Percentiles rank a stretch among this genome's conserved stretches.
These are phyloP conservation scores for Penicillium pulvis DNA, from an alignment of 495 filamentous ascomycete genomes.

Conservation along the genomic window DNA sequence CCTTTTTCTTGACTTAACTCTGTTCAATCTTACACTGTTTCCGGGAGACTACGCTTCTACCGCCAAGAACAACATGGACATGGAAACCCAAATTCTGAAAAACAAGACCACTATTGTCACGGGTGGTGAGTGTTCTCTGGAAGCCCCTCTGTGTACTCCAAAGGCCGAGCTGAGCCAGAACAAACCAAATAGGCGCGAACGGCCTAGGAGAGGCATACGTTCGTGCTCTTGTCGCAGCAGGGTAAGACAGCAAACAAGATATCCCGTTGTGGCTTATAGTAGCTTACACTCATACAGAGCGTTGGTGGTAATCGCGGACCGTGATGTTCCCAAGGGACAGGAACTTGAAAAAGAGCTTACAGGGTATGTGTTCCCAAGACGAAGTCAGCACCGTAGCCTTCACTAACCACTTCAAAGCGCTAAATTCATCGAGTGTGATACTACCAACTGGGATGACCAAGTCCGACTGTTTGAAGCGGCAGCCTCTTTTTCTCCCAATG, in stretches of 20 bases:
- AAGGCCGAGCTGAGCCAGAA: not conserved
- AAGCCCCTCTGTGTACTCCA: no score
- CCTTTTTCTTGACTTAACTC: no score
- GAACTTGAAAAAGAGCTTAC: slow-evolving; percentile 18
- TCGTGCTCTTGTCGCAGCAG: slow-evolving; percentile 21
- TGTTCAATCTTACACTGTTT: no score
- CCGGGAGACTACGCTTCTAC: not conserved
- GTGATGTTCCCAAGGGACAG: slow-evolving; percentile 10
- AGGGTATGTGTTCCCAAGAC: no score
- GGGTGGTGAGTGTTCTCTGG: slow-evolving; percentile 2
- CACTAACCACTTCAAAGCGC: slow-evolving; percentile 7
- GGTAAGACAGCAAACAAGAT: slow-evolving; percentile 12
- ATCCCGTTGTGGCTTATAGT: not conserved
- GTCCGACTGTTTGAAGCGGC: slow-evolving; percentile 40
- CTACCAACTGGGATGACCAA: slow-evolving; percentile 34
- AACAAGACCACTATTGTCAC: slow-evolving; percentile 17
- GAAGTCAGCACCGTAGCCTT: no score
- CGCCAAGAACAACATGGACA: slow-evolving; percentile 5
- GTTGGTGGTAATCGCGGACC: slow-evolving; percentile 18
- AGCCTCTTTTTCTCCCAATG: slow-evolving; percentile 29
- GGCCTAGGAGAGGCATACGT: slow-evolving; percentile 29
- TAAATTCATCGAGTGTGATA: slow-evolving; percentile 22
- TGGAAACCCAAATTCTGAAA: not conserved
- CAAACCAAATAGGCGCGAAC: slow-evolving; percentile 18
- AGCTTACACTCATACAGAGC: slow-evolving; percentile 1